These are phyloP conservation scores for Teunomyces cretensis DNA, from an alignment of 805 yeast species.

Conservation along the genomic window DNA sequence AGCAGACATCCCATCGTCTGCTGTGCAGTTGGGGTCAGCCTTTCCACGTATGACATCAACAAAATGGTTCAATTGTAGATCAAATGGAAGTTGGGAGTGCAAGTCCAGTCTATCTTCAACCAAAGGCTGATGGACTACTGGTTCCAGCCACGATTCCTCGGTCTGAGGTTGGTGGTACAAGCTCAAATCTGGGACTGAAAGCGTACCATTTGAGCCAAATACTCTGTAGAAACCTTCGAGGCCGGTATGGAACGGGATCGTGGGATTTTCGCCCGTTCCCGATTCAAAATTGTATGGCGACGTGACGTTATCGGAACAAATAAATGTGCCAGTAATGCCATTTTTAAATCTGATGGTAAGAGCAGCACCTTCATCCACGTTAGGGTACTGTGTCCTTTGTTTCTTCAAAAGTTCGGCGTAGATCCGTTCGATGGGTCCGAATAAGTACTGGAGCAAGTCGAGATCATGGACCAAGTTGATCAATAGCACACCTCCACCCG, in stretches of 20 bases:
- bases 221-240: slow-evolving; percentile 38
- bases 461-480: slow-evolving; percentile 44
- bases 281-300: slow-evolving; percentile 42
- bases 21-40: slow-evolving; percentile 28
- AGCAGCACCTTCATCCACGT: slow-evolving; percentile 44
- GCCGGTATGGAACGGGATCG: slow-evolving; percentile 30
- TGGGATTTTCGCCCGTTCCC: slow-evolving; percentile 46
- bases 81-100: slow-evolving; percentile 27
- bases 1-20: slow-evolving; percentile 34
- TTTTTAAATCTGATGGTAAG: slow-evolving; percentile 36
- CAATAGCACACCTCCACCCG: slow-evolving; percentile 42
- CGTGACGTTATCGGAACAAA: slow-evolving; percentile 41
- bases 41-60: slow-evolving; percentile 31
- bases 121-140: slow-evolving; percentile 18
- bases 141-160: slow-evolving; percentile 29
- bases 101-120: slow-evolving; percentile 7
- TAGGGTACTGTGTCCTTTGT: slow-evolving; percentile 25
- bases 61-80: slow-evolving; percentile 39
- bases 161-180: slow-evolving; percentile 30
- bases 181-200: slow-evolving; percentile 41
- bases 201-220: slow-evolving; percentile 39
- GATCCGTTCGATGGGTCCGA: slow-evolving; percentile 40
- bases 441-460: slow-evolving; percentile 39
- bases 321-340: slow-evolving; percentile 42
- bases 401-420: slow-evolving; percentile 37